Evolutionary conservation across 208 protist species (phyloP), one percentile per base, ranked within the genome.

Genomic region (Herpetomonas samuelpessoai): DNA sequence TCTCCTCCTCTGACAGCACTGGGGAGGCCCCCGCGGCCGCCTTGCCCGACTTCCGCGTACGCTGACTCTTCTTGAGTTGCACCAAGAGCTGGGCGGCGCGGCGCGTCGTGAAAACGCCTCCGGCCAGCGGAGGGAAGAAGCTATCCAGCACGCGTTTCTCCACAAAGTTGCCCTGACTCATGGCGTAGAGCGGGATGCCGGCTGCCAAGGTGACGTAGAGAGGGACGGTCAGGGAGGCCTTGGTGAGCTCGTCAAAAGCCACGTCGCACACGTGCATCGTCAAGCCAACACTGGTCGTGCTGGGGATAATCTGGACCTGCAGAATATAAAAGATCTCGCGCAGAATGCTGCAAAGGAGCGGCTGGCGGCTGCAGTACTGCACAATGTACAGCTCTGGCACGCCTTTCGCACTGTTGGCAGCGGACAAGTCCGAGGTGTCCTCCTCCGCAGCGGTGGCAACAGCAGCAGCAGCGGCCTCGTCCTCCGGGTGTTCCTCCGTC

Each of bases 71-170:
- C 24, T 19, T 50, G 12, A 65, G 26, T 45, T 30, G 22, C 19
- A 24, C 45, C 41, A 50, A 3, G 47, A 78, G 48, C 31, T 83
- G 76, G 60, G 71, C 74, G 10, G 58, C 62, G 7, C 83, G 57
- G 49, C 72, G 76, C 62, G 58, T 56, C 50, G 27, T 58, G 21
- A 91, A 71, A 39, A 88, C 70, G 26, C 88, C 84, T 9, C 79
- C 77, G 0, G 75, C 84, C 28, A 94, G 54, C 10, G 88, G 88
- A 1, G 84, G 76, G 60, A 94, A 90, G 70, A 92, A 94, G 60
- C 83, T 74, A 56, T 94, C 84, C 31, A 94, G 67, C 67, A 91
- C 88, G 9, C 84, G 88, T 73, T 94, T 94, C 59, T 94, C 88
- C 39, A 94, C 74, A 71, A 74, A 94, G 62, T 92, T 90, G 18